These are phyloP conservation scores for Chaetomium strumarium DNA, from an alignment of 2,329 filamentous ascomycete species.

Conservation along the genomic window DNA sequence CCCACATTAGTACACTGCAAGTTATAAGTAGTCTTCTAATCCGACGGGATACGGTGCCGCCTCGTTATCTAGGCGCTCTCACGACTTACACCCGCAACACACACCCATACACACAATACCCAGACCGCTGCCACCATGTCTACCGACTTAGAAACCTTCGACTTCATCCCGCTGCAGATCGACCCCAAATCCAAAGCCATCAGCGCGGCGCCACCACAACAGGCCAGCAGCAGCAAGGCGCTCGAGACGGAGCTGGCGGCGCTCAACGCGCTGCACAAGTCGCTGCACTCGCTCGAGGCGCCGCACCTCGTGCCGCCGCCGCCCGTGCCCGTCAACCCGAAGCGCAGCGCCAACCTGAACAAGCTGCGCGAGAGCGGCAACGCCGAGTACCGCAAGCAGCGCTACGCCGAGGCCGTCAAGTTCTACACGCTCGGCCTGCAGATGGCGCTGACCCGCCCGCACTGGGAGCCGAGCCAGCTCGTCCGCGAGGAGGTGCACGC, in stretches of 20 bases:
- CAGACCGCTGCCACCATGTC: slow-evolving; percentile 18
- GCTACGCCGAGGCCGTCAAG: slow-evolving; percentile 67
- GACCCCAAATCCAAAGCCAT: slow-evolving; percentile 79
- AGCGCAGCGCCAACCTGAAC: slow-evolving; percentile 77
- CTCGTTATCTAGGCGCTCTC: neutral
- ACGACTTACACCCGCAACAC: neutral
- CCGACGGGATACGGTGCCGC: no score
- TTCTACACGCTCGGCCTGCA: slow-evolving; percentile 82
- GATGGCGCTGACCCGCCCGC: slow-evolving; percentile 76
- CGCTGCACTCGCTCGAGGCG: slow-evolving; percentile 59
- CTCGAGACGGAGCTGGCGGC: slow-evolving; percentile 61
- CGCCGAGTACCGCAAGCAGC: slow-evolving; percentile 70
- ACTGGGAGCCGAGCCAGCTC: slow-evolving; percentile 81
- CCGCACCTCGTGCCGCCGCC: slow-evolving; percentile 69
- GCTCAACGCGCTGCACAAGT: slow-evolving; percentile 74
- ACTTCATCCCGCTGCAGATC: slow-evolving; percentile 72
- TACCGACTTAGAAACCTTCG: slow-evolving; percentile 62
- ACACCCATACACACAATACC: neutral
- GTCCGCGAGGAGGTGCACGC: slow-evolving; percentile 78
- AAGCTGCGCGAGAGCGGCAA: slow-evolving; percentile 91
- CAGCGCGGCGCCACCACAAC: slow-evolving; percentile 33
- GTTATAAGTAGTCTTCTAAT: no score
- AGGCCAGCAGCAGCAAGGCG: slow-evolving; percentile 34
- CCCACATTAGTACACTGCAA: no score
- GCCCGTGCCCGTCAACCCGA: slow-evolving; percentile 86